Evolutionary conservation across 2,329 filamentous ascomycete genomes (phyloP).

Genomic region (Colletotrichum noveboracense): DNA sequence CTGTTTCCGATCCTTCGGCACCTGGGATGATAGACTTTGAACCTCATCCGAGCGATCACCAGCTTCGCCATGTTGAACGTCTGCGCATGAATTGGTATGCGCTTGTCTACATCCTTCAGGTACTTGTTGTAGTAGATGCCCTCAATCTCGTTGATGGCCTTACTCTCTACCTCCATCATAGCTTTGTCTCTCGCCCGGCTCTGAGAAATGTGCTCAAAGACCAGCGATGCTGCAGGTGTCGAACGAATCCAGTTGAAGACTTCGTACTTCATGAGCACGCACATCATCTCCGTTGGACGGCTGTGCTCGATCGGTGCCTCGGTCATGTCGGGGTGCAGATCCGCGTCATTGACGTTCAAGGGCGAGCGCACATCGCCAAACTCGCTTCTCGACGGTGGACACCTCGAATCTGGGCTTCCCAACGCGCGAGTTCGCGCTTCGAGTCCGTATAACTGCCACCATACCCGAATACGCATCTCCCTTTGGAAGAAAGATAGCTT

Average conservation of each 20-base stretch:
- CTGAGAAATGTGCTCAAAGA: slow-evolving; percentile 21
- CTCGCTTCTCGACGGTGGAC: background rate
- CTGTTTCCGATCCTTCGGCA: background rate
- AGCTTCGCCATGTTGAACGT: slow-evolving; percentile 26
- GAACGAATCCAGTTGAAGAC: slow-evolving; percentile 29
- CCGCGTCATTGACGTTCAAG: slow-evolving; percentile 60
- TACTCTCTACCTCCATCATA: slow-evolving; percentile 21
- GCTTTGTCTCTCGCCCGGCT: background rate
- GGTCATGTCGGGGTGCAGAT: slow-evolving; percentile 55
- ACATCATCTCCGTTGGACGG: slow-evolving; percentile 63
- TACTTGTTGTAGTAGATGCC: slow-evolving; percentile 28
- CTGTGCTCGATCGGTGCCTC: slow-evolving; percentile 48
- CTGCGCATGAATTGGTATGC: slow-evolving; percentile 32
- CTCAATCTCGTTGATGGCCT: slow-evolving; percentile 31
- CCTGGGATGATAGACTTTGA: slow-evolving; percentile 33
- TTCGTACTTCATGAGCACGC: slow-evolving; percentile 32
- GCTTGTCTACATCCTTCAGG: slow-evolving; percentile 23
- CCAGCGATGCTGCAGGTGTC: slow-evolving; percentile 24
- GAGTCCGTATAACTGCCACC: slow-evolving; percentile 30
- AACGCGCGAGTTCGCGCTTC: slow-evolving; percentile 23
- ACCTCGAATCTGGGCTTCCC: background rate
- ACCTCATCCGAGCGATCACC: slow-evolving; percentile 31
- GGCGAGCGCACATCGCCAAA: slow-evolving; percentile 51
- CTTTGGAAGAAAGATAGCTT: slow-evolving; percentile 27
- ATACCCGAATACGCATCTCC: slow-evolving; percentile 32